These are phyloP conservation scores for Neckera pumila DNA, from an alignment of 225 moss, liverwort and hornwort genomes.

Conservation along the genomic window DNA sequence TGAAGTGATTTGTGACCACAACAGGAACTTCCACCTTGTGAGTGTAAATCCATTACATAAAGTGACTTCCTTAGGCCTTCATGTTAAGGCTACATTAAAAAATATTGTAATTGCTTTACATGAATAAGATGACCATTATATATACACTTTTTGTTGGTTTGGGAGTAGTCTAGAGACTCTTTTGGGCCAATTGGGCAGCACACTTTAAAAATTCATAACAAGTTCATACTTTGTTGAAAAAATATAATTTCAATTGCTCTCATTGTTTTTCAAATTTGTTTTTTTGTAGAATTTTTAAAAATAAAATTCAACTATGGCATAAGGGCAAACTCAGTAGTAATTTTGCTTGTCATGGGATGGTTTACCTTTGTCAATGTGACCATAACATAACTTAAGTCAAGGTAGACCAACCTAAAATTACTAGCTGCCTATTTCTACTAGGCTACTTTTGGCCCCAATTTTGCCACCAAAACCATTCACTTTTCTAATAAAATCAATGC, in stretches of 20 bases:
- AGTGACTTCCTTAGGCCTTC: background rate
- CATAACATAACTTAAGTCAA: no score
- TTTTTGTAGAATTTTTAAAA: background rate
- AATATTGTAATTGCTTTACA: rapidly evolving
- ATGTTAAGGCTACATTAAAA: background rate
- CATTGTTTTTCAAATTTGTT: background rate
- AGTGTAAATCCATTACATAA: background rate
- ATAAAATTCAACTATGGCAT: background rate
- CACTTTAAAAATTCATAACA: no score
- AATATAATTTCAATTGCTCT: background rate
- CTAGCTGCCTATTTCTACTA: no score
- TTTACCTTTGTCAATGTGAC: background rate
- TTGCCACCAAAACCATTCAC: no score
- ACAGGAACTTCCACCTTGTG: background rate
- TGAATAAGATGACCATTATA: no score
- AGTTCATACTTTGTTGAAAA: background rate
- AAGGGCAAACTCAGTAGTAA: background rate
- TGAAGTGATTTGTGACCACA: background rate
- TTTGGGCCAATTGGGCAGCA: no score
- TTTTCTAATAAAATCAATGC: no score
- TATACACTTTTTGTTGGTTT: background rate
- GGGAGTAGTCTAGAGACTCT: no score
- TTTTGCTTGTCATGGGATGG: background rate
- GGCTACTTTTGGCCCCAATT: no score
- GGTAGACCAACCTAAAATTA: no score